Evolutionary conservation across 2,329 filamentous ascomycete species (phyloP).

Genomic region (Xylariaceae sp.): DNA sequence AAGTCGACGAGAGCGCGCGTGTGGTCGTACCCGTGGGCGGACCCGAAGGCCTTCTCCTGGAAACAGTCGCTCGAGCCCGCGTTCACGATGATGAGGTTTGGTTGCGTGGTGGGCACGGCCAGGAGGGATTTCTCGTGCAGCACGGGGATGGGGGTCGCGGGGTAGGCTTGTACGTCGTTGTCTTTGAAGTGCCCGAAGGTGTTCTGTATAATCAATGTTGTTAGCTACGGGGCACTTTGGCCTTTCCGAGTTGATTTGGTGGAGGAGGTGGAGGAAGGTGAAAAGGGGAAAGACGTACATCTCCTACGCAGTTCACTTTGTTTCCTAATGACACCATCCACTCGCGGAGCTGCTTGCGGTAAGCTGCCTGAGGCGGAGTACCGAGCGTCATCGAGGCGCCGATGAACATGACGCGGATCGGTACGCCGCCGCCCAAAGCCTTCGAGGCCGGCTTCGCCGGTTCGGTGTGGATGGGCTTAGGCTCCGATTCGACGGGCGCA

Average conservation of each 20-base stretch:
- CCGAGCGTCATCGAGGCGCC: constrained; percentile 21
- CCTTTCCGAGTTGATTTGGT: not conserved
- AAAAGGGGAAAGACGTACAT: constrained; percentile 10
- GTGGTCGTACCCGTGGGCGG: constrained; percentile 20
- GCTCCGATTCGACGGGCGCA: not conserved
- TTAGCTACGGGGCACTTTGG: not conserved
- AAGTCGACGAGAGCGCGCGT: constrained; percentile 25
- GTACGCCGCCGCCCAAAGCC: constrained; percentile 16
- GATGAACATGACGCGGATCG: constrained; percentile 21
- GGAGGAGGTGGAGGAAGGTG: not conserved
- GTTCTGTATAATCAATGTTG: constrained; percentile 14
- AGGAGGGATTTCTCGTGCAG: constrained; percentile 22
- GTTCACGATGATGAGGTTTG: constrained; percentile 27
- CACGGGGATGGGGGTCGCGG: constrained; percentile 24
- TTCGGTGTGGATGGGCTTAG: constrained; percentile 1
- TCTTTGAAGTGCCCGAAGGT: constrained; percentile 25
- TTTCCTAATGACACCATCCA: constrained; percentile 20
- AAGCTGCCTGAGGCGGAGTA: constrained; percentile 15
- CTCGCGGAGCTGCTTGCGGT: constrained; percentile 18
- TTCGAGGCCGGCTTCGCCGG: constrained; percentile 1
- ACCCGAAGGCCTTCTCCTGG: constrained; percentile 23
- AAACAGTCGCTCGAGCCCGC: constrained; percentile 29
- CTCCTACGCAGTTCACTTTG: constrained; percentile 19
- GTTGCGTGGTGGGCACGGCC: constrained; percentile 23
- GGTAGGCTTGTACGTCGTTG: constrained; percentile 27